A percentile compares a stretch with the other conserved stretches of the same genome.
These are phyloP conservation scores for Ceratocystis diversiconidia DNA, from an alignment of 2,329 filamentous ascomycete species.

Conservation along the genomic window DNA sequence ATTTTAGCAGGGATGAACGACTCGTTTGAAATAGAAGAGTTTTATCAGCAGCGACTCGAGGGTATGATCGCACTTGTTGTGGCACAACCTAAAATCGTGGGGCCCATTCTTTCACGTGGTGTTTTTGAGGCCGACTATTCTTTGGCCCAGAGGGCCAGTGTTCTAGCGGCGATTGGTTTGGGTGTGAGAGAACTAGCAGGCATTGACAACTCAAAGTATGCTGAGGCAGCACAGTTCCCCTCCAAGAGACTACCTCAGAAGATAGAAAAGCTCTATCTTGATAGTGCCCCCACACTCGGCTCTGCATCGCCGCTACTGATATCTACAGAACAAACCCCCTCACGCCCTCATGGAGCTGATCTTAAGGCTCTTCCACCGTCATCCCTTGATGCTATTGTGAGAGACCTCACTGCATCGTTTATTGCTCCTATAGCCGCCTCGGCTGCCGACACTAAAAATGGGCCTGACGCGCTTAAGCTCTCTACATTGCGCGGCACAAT, in stretches of 20 bases:
- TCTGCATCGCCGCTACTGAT: conserved; percentile 11
- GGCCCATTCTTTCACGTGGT: conserved; percentile 66
- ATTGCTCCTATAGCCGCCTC: conserved; percentile 68
- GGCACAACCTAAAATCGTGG: conserved; percentile 62
- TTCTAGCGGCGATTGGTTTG: conserved; percentile 71
- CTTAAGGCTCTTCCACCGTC: conserved; percentile 41
- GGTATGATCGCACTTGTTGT: conserved; percentile 70
- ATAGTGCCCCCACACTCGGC: conserved; percentile 22
- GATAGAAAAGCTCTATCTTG: conserved; percentile 57
- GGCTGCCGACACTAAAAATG: conserved; percentile 65
- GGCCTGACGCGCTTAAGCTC: conserved; percentile 75
- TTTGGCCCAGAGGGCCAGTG: conserved; percentile 63
- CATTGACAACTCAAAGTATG: conserved; percentile 44
- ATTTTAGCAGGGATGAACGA: conserved; percentile 70
- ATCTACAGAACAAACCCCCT: conserved; percentile 15
- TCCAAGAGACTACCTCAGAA: conserved; percentile 64
- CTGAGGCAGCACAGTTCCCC: conserved; percentile 48
- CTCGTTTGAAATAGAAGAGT: conserved; percentile 66
- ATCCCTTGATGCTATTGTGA: conserved; percentile 54
- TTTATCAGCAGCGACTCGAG: conserved; percentile 61
- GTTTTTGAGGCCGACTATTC: conserved; percentile 92
- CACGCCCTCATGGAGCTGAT: conserved; percentile 23
- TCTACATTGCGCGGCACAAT: conserved; percentile 54
- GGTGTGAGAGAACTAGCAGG: conserved; percentile 75
- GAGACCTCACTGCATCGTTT: conserved; percentile 53